A percentile compares a stretch with the other conserved stretches of the same genome.
Evolutionary conservation across 441 rosid genomes (phyloP).

Genomic region (Mallotus repandus): DNA sequence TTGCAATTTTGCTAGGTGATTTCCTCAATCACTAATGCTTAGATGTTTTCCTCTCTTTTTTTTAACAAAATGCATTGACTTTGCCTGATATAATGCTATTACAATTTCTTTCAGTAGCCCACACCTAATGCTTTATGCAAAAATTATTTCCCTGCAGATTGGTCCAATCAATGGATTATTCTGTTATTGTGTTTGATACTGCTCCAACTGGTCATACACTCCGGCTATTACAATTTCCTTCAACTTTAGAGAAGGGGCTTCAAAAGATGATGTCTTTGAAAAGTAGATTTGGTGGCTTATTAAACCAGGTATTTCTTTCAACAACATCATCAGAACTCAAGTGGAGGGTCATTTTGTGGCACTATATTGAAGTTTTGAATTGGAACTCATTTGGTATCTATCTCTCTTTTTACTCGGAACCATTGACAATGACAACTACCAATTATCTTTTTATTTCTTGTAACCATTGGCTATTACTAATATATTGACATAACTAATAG

Average conservation of each 20-base stretch:
- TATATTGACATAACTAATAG: neutral
- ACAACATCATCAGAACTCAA: neutral
- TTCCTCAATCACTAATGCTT: neutral
- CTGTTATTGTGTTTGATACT: conserved; percentile 91
- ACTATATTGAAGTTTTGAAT: conserved; percentile 2
- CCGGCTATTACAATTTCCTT: conserved; percentile 86
- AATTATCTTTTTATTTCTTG: neutral
- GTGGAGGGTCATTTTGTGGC: neutral
- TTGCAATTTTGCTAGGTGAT: neutral
- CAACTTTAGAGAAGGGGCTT: conserved; percentile 94
- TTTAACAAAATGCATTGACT: neutral
- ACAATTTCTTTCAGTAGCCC: neutral
- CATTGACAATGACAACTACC: too few relatives aligned
- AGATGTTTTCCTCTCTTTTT: neutral
- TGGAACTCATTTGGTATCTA: neutral
- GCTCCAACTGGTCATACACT: conserved; percentile 99
- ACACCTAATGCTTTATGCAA: conserved; percentile 10
- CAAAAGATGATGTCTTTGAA: conserved; percentile 85
- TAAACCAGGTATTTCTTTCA: conserved; percentile 67
- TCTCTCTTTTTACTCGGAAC: neutral
- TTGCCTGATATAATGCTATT: conserved; percentile 5
- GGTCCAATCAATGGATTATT: conserved; percentile 98
- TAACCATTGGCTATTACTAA: neutral
- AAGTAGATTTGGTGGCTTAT: conserved; percentile 88
- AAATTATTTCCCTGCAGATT: conserved; percentile 46